Evolutionary conservation across 192 early-diverging fungal genomes (phyloP).

Genomic region (Coemansia interrupta): DNA sequence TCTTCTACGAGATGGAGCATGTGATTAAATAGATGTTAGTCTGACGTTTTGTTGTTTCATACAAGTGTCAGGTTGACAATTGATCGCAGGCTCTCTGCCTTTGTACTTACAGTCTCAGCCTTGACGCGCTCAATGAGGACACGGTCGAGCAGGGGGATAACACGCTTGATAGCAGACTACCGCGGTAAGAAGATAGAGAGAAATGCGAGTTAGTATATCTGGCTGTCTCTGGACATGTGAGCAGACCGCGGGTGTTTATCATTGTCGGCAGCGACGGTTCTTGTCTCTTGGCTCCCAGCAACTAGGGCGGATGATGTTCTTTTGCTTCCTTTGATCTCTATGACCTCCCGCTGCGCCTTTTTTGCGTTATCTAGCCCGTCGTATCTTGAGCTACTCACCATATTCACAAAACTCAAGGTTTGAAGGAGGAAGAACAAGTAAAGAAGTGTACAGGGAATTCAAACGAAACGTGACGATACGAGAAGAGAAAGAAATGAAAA

Average conservation of each 20-base stretch:
- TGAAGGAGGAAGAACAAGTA: neutral
- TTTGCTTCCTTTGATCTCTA: too few relatives aligned
- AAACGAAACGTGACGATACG: neutral
- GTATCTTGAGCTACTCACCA: too few relatives aligned
- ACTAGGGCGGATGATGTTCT: too few relatives aligned
- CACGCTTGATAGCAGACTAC: constrained; percentile 60
- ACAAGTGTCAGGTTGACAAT: neutral
- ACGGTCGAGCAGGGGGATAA: constrained; percentile 96
- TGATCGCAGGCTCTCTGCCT: neutral
- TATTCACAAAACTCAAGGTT: too few relatives aligned
- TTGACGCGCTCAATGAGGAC: constrained; percentile 97
- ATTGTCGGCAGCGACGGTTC: too few relatives aligned
- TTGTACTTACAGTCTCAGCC: constrained; percentile 59
- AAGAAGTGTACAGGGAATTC: constrained; percentile 1
- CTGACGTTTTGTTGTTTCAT: neutral
- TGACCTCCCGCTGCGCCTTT: too few relatives aligned
- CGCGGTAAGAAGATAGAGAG: neutral
- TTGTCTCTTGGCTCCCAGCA: too few relatives aligned
- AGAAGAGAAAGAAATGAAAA: too few relatives aligned
- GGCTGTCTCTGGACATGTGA: too few relatives aligned
- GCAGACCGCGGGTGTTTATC: too few relatives aligned
- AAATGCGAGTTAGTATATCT: neutral
- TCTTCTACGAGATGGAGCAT: constrained; percentile 66
- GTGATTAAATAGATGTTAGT: neutral
- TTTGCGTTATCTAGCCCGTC: too few relatives aligned